Percentiles rank a stretch among this genome's conserved stretches.
Evolutionary conservation across 2,329 filamentous ascomycete species (phyloP).

Genomic region (Ceratocystis destructans): DNA sequence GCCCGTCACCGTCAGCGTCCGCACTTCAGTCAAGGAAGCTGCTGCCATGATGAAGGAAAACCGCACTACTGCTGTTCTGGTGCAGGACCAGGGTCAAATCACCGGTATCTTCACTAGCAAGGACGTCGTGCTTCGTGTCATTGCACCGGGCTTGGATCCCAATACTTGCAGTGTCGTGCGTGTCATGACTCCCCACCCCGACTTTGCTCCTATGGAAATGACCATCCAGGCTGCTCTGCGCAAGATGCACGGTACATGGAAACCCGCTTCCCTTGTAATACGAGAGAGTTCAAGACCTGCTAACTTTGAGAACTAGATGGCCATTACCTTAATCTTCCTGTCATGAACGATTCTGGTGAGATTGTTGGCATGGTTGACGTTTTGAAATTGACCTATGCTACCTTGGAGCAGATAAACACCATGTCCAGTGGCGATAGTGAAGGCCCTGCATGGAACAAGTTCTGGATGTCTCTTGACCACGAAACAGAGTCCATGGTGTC

Average conservation of each 20-base stretch:
- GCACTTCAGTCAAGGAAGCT: conserved; percentile 92
- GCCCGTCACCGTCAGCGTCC: conserved; percentile 85
- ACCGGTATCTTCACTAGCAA: conserved; percentile 99
- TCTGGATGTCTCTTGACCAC: conserved; percentile 91
- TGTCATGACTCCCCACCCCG: conserved; percentile 97
- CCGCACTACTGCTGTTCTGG: conserved; percentile 89
- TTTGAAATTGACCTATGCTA: conserved; percentile 94
- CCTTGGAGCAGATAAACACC: conserved; percentile 91
- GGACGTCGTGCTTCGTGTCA: conserved; percentile 94
- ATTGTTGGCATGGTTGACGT: conserved; percentile 99
- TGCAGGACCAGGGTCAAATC: conserved; percentile 92
- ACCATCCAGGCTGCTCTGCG: conserved; percentile 93
- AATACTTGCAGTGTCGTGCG: conserved; percentile 92
- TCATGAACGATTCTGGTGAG: conserved; percentile 94
- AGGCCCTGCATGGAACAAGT: conserved; percentile 98
- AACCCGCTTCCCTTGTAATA: neutral
- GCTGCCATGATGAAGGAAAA: conserved; percentile 97
- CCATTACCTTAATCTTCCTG: conserved; percentile 92
- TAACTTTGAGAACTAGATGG: conserved; percentile 50
- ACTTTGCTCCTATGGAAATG: conserved; percentile 98
- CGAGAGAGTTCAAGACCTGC: neutral
- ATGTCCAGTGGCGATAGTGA: conserved; percentile 82
- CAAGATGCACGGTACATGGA: conserved; percentile 85
- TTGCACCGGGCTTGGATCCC: conserved; percentile 89
- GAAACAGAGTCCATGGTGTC: conserved; percentile 96